Conservation (phyloP, 164 flowering plant species). For the Euptelea pleiosperma region DNA sequence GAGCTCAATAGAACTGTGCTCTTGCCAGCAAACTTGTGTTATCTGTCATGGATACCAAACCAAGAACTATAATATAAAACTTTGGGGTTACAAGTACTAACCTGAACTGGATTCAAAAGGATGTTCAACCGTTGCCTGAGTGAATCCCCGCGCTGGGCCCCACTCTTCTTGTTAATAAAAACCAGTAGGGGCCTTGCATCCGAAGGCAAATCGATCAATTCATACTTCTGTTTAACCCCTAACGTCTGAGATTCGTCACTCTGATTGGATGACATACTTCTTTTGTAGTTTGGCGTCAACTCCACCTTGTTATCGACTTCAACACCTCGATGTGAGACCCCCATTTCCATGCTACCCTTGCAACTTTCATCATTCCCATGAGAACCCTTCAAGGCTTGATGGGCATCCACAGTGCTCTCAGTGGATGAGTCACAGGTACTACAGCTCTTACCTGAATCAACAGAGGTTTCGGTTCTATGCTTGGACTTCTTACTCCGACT, state of each 20-base stretch:
- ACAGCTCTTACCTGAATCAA: constrained; percentile 44
- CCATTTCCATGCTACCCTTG: constrained; percentile 37
- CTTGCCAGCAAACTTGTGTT: background rate
- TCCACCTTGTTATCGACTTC: constrained; percentile 42
- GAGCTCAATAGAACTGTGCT: background rate
- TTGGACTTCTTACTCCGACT: constrained; percentile 72
- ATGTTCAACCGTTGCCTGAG: constrained; percentile 75
- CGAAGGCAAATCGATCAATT: constrained; percentile 72
- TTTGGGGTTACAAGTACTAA: constrained; percentile 18
- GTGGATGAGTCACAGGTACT: constrained; percentile 43
- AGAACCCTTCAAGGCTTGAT: constrained; percentile 38
- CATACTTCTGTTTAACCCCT: constrained; percentile 58
- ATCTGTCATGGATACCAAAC: background rate
- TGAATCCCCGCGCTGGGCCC: constrained; percentile 86
- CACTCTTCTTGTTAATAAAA: constrained; percentile 94
- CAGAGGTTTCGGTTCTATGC: constrained; percentile 57
- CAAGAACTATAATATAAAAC: background rate
- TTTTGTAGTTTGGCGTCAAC: constrained; percentile 34
- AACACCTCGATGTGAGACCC: constrained; percentile 24
- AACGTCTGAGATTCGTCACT: constrained; percentile 53
- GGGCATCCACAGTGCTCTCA: constrained; percentile 48
- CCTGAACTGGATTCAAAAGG: constrained; percentile 96
- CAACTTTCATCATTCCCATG: constrained; percentile 40
- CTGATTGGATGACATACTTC: constrained; percentile 39
- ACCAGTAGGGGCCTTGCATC: constrained; percentile 92